Conservation (phyloP, 1,284 basidiomycete genomes). For the Calocybe gambosa region DNA sequence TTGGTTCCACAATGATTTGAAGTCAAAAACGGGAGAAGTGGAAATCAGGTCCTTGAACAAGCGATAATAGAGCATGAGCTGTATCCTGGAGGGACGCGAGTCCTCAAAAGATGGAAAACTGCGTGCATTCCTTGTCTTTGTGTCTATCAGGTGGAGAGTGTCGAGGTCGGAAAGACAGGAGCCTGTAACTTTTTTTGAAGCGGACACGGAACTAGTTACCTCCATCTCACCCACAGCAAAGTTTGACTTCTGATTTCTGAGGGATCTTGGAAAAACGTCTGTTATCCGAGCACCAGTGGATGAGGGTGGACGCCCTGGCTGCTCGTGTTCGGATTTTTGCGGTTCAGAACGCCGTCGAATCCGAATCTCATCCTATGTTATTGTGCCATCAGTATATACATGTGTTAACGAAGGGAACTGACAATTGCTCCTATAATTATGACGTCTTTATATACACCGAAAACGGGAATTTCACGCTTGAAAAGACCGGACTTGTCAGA, state of each 20-base stretch:
- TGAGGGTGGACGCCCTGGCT: constrained; percentile 12
- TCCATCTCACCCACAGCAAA: no score
- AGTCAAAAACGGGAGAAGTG: constrained; percentile 41
- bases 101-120: constrained; percentile 60
- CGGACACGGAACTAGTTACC: background rate
- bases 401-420: constrained; percentile 6
- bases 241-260: background rate
- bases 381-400: background rate
- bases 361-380: constrained; percentile 23
- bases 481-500: background rate
- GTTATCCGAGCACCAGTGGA: constrained; percentile 16
- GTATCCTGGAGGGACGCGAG: constrained; percentile 59
- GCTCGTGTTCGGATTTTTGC: constrained; percentile 22
- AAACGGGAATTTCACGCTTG: constrained; percentile 71
- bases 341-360: constrained; percentile 19
- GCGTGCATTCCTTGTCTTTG: constrained; percentile 61
- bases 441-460: constrained; percentile 54
- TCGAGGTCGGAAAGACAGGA: background rate
- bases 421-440: constrained; percentile 65
- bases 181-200: background rate
- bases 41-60: constrained; percentile 54
- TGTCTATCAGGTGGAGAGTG: constrained; percentile 58
- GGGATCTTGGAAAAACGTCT: constrained; percentile 6
- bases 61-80: constrained; percentile 81
- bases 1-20: constrained; percentile 47